Base-by-base conservation (phyloP, 495 filamentous ascomycete genomes). In the Aspergillus haitiensis region DNA sequence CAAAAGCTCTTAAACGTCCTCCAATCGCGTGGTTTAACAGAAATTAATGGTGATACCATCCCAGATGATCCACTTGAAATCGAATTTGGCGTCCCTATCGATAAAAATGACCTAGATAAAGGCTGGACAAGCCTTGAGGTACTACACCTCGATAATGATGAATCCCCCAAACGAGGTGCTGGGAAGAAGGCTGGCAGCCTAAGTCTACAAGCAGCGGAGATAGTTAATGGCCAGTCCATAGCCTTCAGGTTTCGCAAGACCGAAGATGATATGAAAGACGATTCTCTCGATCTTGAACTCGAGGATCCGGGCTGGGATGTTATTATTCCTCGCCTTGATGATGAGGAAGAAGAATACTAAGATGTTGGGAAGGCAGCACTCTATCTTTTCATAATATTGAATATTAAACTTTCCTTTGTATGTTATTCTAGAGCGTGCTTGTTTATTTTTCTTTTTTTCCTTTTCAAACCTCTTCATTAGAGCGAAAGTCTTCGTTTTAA, bases 281-380 rank as follows among this genome's bases (percentile, higher is more conserved):
- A 65, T 11, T 47, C 58, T 5, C 68, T 75, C 45, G 75, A 74
- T 12, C 72, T 78, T 44, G 77, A 81, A 11, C 62, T 73, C n/a
- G 79, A 75, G n/a, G 76, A 83, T 21, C 76, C 78, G 18, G 74
- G 81, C 45, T 91, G 88, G 79, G 78, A 86, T 64, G 88, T 92
- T 9, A 69, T 86, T 33, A 58, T 88, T 16, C 87, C 88, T 21
- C 78, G 58, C 13, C 77, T 82, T 52, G 87, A 90, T 12, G 82
- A 87, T 45, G 73, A 76, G 42, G 81, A 83, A 64, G 73, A 70
- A 40, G 58, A 63, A 16, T 10, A n/a, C 15, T 61, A 56, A 47
- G 59, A 21, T 3, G 7, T 31, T 35, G 42, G 45, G 11, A 31
- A 10, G 34, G 16, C n/a, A 45, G 31, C 8, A 47, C 39, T 7